phyloP scores from a whole-genome alignment of 768 basidiomycete genomes.

The Polyporus arcularius region DNA sequence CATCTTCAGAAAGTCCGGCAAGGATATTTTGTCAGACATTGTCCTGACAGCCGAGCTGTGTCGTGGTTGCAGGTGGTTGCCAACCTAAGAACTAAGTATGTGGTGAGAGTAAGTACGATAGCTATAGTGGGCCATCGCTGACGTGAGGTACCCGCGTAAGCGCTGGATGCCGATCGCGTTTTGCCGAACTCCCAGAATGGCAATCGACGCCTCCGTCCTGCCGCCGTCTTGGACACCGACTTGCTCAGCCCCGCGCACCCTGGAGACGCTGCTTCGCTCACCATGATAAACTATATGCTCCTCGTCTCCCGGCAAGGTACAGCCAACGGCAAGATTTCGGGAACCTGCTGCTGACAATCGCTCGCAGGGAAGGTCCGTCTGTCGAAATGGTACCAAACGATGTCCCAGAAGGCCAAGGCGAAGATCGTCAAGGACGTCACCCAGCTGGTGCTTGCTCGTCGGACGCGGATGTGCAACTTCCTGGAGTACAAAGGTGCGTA shows the following conservation, averaged over 20 bases:
- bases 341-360: not conserved
- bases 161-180: slow-evolving; percentile 1
- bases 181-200: slow-evolving; percentile 15
- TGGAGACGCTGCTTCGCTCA: not conserved
- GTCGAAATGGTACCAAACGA: slow-evolving; percentile 93
- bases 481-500: slow-evolving; percentile 90
- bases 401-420: slow-evolving; percentile 75
- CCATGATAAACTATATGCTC: slow-evolving; percentile 90
- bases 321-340: slow-evolving; percentile 18
- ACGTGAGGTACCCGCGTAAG: not conserved
- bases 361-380: slow-evolving; percentile 84
- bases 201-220: slow-evolving; percentile 10
- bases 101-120: too few relatives aligned
- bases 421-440: slow-evolving; percentile 97
- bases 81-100: too few relatives aligned
- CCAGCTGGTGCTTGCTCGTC: slow-evolving; percentile 84
- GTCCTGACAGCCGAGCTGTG: slow-evolving; percentile 21
- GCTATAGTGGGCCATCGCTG: too few relatives aligned
- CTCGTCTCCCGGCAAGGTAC: slow-evolving; percentile 90
- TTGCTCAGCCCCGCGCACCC: not conserved
- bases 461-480: slow-evolving; percentile 94
- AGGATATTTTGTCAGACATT: slow-evolving; percentile 49
- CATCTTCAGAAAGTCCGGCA: slow-evolving; percentile 69
- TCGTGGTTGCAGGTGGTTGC: not conserved
- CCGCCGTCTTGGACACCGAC: not conserved